These are phyloP conservation scores for Rhazya stricta DNA, from an alignment of 257 asterid species.

Conservation along the genomic window DNA sequence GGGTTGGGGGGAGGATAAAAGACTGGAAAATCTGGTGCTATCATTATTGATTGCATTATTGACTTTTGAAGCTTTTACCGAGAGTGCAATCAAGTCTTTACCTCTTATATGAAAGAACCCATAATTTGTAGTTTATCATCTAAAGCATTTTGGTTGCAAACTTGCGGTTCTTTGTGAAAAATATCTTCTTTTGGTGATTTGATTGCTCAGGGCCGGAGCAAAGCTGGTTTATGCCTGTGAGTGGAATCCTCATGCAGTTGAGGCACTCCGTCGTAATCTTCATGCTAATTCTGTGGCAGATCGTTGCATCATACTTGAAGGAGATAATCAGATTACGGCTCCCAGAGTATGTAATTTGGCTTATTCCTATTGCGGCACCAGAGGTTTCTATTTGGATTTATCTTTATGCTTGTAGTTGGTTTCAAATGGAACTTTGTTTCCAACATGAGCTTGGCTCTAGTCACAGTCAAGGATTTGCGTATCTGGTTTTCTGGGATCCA, in stretches of 20 bases:
- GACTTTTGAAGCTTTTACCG: background rate
- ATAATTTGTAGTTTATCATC: background rate
- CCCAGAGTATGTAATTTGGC: conserved; percentile 57
- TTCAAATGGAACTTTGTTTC: background rate
- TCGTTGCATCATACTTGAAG: conserved; percentile 77
- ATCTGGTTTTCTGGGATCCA: background rate
- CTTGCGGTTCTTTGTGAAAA: conserved; percentile 13
- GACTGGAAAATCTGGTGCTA: background rate
- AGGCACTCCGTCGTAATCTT: conserved; percentile 78
- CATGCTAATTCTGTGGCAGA: conserved; percentile 69
- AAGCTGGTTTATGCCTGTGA: conserved; percentile 92
- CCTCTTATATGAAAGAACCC: background rate
- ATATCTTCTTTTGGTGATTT: conserved; percentile 9
- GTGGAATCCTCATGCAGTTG: conserved; percentile 89
- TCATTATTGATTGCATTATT: background rate
- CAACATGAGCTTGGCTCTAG: background rate
- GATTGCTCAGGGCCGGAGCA: conserved; percentile 62
- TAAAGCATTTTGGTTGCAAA: background rate
- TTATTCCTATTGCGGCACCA: background rate
- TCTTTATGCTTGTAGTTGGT: background rate
- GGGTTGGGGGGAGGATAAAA: background rate
- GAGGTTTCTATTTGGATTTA: background rate
- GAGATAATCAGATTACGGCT: conserved; percentile 79
- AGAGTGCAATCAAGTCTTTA: background rate
- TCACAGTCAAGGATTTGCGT: background rate